phyloP scores from a whole-genome alignment of 2,329 filamentous ascomycete species.

The Fonsecaea pedrosoi region DNA sequence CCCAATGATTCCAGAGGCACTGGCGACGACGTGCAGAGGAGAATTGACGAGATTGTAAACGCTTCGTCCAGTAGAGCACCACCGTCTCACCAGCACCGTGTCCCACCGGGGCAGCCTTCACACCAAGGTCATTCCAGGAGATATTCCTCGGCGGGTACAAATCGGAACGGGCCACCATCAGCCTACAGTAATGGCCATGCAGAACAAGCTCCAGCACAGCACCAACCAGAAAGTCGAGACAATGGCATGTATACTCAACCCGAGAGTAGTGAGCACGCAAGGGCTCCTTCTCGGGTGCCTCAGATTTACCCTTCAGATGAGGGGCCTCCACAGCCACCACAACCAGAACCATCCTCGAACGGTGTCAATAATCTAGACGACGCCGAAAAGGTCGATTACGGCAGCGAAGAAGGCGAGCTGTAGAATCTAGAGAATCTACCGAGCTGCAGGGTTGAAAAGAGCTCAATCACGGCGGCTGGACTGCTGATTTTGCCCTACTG shows the following conservation, averaged over 20 bases:
- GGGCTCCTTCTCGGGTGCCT: constrained; percentile 9
- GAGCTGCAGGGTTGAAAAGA: not conserved
- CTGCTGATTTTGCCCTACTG: not conserved
- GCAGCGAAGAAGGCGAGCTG: constrained; percentile 54
- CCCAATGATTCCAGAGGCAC: constrained; percentile 22
- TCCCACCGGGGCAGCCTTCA: constrained; percentile 19
- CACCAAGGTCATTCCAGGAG: constrained; percentile 14
- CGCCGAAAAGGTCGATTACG: constrained; percentile 45
- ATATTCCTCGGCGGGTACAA: constrained; percentile 29
- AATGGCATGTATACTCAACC: constrained; percentile 21
- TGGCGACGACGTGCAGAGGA: constrained; percentile 46
- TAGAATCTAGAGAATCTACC: constrained; percentile 38
- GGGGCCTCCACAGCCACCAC: not conserved
- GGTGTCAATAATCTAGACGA: constrained; percentile 32
- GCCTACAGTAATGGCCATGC: constrained; percentile 32
- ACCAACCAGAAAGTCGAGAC: constrained; percentile 26
- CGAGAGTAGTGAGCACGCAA: constrained; percentile 17
- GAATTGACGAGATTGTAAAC: constrained; percentile 47
- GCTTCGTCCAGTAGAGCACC: constrained; percentile 32
- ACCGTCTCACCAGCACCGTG: constrained; percentile 38
- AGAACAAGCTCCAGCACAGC: constrained; percentile 29
- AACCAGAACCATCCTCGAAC: constrained; percentile 8
- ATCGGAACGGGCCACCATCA: constrained; percentile 24
- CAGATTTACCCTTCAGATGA: constrained; percentile 23
- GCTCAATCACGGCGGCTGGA: not conserved